Evolutionary conservation across 805 yeast species (phyloP), one percentile per base, ranked within the genome.

Genomic region (Saccharomyces jurei): DNA sequence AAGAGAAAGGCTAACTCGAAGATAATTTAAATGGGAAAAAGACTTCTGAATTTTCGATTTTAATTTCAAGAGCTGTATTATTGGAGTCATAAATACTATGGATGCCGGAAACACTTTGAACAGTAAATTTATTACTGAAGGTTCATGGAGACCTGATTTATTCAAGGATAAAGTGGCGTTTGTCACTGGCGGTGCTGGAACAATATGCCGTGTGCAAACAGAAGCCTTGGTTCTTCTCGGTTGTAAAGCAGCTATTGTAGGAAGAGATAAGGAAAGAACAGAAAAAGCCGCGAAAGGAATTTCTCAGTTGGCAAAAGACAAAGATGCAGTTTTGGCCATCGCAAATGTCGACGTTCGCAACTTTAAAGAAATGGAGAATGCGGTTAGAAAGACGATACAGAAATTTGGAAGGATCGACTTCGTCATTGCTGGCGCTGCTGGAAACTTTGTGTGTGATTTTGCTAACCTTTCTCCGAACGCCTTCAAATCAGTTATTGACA

Each of bases 351-450:
- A 91, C 67, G 98, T 92, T 22, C 80, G 97, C 58, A 80, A 82
- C 41, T 77, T 85, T 41, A 65, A 79, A 2, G 74, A 81, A n/a
- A 62, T 91, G 58, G 76, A 72, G 21, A 65, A 62, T 3, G 96
- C 96, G 0, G 96, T 81, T 2, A 78, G 79, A 6, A 62, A 65
- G 46, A 83, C 96, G 0, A 88, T 90, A 26, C 66, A 71, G 9
- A 75, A 78, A 63, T 79, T 89, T 60, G 97, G 97, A 6, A 74
- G 80, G 57, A 85, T 91, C 56, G 97, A 91, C 71, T 87, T 70
- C 68, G 95, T 91, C 32, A 87, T 91, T 68, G 91, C 94, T 48
- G 97, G 97, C 10, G 97, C 98, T 2, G 97, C 97, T 2, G 97
- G 98, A 8, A 92, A 92, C 74, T 91, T 92, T 67, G 69, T 92